These are phyloP conservation scores for Sordaria brevicollis DNA, from an alignment of 495 filamentous ascomycete genomes.

Conservation along the genomic window DNA sequence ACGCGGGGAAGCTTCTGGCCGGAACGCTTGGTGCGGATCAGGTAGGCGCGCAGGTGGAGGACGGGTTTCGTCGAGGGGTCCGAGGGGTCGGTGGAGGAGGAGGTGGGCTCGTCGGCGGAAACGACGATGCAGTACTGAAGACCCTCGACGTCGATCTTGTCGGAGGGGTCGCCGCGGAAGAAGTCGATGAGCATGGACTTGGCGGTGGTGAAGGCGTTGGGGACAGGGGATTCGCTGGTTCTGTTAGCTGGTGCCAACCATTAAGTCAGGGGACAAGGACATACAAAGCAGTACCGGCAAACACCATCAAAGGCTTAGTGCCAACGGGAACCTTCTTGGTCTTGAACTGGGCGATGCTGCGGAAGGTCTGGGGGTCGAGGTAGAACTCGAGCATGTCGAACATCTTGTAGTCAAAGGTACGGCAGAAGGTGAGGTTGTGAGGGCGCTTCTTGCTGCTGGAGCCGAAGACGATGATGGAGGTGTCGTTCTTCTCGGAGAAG, in stretches of 20 bases:
- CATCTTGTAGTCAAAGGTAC: constrained; percentile 73
- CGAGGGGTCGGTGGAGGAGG: constrained; percentile 15
- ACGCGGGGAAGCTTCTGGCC: constrained; percentile 81
- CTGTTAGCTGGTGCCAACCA: background rate
- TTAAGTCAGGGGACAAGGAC: background rate
- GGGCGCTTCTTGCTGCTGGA: constrained; percentile 87
- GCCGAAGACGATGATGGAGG: constrained; percentile 58
- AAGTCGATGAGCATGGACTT: constrained; percentile 86
- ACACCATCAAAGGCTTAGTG: constrained; percentile 76
- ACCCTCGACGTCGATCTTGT: constrained; percentile 85
- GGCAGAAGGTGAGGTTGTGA: constrained; percentile 72
- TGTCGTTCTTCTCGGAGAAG: constrained; percentile 91
- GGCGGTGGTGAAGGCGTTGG: constrained; percentile 64
- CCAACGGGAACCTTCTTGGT: constrained; percentile 72
- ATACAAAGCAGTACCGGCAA: constrained; percentile 67
- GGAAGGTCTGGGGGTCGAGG: constrained; percentile 57
- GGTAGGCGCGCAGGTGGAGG: constrained; percentile 76
- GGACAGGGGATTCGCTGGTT: constrained; percentile 52
- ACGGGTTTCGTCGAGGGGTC: constrained; percentile 50
- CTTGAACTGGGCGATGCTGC: constrained; percentile 66
- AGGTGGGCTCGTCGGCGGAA: constrained; percentile 58
- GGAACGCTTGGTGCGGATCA: constrained; percentile 72
- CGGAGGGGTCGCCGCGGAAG: constrained; percentile 59
- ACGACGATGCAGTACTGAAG: constrained; percentile 80
- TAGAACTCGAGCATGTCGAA: constrained; percentile 89